Base-by-base conservation (phyloP, 2,329 filamentous ascomycete genomes). In the Sporothrix inflata region DNA sequence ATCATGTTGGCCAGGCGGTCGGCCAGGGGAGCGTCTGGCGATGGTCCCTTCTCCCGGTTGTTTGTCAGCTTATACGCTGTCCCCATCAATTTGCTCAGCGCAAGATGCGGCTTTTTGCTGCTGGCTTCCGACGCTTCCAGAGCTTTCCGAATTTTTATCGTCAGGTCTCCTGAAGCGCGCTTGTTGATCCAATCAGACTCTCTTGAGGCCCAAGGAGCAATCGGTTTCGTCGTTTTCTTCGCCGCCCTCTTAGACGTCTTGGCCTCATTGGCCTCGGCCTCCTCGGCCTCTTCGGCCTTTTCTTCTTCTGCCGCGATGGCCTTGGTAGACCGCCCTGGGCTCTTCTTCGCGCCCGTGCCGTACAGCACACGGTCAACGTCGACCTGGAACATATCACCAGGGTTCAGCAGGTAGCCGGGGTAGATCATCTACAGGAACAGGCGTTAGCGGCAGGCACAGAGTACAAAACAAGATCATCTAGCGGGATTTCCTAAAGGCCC, bases 361-460 rank as follows among this genome's bases (percentile, higher is more conserved):
- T 88, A 94, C 82, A 99, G 87, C 72, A 99, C 96, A 77, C 91
- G 90, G 51, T 97, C 93, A 47, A 92, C 87, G 24, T 98, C 92
- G 77, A 99, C 95, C 80, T 97, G 94, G 86, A 99, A 99, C 90
- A 99, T 93, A 81, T 99, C 96, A 76, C 96, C 96, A 2, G 96
- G 97, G 81, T 99, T 99, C 51, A 99, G 88, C 75, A 94, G 90
- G 81, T 99, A 99, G 71, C 94, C 92, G 9, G 96, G 94, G 79
- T 96, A 93, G 75, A 88, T 86, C 92, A 98, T 97, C 95, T 97
- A 71, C 53, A 34, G 47, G 47, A 49, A 16, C 4, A 63, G 14
- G 7, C 1, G 30, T 49, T 38, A 42, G 73, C 51, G 74, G 70
- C 24, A 53, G 16, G 45, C 30, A 16, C 16, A 38, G 45, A n/a